A percentile compares a stretch with the other conserved stretches of the same genome.
These are phyloP conservation scores for Rhynchospora pubera DNA, from an alignment of 176 grass and related monocot genomes.

Conservation along the genomic window DNA sequence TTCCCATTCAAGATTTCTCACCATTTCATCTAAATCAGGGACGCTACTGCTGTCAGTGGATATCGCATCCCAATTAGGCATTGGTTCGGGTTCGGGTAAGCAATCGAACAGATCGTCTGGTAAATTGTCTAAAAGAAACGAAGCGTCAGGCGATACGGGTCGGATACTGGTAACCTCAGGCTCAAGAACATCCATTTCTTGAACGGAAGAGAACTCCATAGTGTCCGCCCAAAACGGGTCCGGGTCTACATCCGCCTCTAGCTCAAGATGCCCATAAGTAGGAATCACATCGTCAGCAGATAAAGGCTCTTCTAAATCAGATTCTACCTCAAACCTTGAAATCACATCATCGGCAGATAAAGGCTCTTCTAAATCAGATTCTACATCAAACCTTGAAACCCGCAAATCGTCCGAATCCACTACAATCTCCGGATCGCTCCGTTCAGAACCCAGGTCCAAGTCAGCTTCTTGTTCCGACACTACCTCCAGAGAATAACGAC, in stretches of 20 bases:
- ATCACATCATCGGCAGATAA: neutral
- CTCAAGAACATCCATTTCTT: neutral
- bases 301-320: neutral
- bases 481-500: neutral
- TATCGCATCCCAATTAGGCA: conserved; percentile 49
- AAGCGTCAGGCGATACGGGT: neutral
- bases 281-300: neutral
- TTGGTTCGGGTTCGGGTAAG: conserved; percentile 31
- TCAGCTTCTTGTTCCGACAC: neutral
- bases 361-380: neutral
- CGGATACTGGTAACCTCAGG: neutral
- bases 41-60: conserved; percentile 5
- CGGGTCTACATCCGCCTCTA: neutral
- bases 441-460: neutral
- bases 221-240: neutral
- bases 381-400: neutral
- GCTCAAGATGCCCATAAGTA: neutral
- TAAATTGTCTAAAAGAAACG: neutral
- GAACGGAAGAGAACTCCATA: neutral
- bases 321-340: too few species aligned
- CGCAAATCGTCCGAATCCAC: neutral
- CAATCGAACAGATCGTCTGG: conserved; percentile 27
- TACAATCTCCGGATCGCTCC: neutral
- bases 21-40: conserved; percentile 8
- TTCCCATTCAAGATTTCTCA: conserved; percentile 62